A percentile compares a stretch with the other conserved stretches of the same genome.
These are phyloP conservation scores for Ceratobasidium sp. DNA, from an alignment of 1,284 basidiomycete species.

Conservation along the genomic window DNA sequence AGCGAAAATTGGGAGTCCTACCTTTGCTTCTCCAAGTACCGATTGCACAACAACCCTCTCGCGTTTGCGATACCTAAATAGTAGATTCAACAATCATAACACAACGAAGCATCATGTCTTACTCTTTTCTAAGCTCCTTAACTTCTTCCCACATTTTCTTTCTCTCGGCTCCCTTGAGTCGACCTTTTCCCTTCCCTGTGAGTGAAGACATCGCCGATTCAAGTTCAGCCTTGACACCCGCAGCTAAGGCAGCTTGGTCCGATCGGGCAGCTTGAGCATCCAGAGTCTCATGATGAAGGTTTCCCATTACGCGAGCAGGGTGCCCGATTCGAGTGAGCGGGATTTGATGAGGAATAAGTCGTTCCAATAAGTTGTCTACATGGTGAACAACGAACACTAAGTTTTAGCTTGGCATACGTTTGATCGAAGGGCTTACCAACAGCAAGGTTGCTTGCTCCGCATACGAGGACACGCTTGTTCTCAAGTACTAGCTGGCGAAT, in stretches of 20 bases:
- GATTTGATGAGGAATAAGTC: constrained; percentile 60
- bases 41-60: constrained; percentile 83
- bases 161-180: constrained; percentile 71
- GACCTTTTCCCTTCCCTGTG: constrained; percentile 79
- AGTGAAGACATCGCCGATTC: constrained; percentile 71
- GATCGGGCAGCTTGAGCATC: constrained; percentile 84
- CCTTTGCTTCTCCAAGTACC: constrained; percentile 81
- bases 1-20: constrained; percentile 45
- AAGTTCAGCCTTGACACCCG: constrained; percentile 86
- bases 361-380: constrained; percentile 82
- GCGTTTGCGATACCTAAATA: constrained; percentile 78
- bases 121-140: constrained; percentile 89
- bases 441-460: constrained; percentile 90
- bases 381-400: not conserved
- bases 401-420: not conserved
- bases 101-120: constrained; percentile 45
- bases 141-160: constrained; percentile 93
- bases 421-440: constrained; percentile 57
- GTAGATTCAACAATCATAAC: constrained; percentile 22
- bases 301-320: constrained; percentile 89
- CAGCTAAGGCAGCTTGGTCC: constrained; percentile 79
- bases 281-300: constrained; percentile 79
- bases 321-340: constrained; percentile 84
- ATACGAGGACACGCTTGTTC: constrained; percentile 70
- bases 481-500: constrained; percentile 77